A percentile compares a stretch with the other conserved stretches of the same genome.
phyloP scores from a whole-genome alignment of 2,329 filamentous ascomycete genomes.

The Lojkania enalia region DNA sequence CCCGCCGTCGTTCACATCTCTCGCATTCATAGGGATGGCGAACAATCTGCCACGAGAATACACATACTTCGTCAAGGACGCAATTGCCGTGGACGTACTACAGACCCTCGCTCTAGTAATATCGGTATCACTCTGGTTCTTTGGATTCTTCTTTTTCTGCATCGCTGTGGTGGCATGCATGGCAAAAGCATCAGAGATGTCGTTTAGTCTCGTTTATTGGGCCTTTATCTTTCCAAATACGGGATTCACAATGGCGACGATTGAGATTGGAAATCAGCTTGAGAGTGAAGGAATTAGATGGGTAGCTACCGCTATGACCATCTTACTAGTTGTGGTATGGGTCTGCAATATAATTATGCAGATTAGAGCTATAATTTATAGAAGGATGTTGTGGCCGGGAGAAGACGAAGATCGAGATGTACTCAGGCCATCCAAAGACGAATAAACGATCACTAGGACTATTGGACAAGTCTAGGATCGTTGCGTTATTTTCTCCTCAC shows the following conservation, averaged over 20 bases:
- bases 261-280: conserved; percentile 39
- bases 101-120: conserved; percentile 47
- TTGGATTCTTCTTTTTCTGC: conserved; percentile 59
- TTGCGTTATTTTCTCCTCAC: no score
- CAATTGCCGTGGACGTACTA: conserved; percentile 34
- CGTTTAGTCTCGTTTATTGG: conserved; percentile 64
- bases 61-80: conserved; percentile 27
- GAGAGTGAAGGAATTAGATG: conserved; percentile 38
- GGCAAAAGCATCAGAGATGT: conserved; percentile 28
- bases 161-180: conserved; percentile 39
- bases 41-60: conserved; percentile 52
- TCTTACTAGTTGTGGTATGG: conserved; percentile 57
- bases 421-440: no score
- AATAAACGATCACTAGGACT: no score
- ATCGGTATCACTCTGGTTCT: conserved; percentile 64
- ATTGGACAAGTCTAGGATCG: no score
- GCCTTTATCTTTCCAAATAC: conserved; percentile 54
- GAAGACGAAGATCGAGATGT: conserved; percentile 33
- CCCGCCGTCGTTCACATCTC: conserved; percentile 67
- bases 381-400: conserved; percentile 60
- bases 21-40: conserved; percentile 70
- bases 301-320: conserved; percentile 52
- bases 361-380: conserved; percentile 52
- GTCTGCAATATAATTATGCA: conserved; percentile 53
- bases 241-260: conserved; percentile 44